These are phyloP conservation scores for Wickerhamiella sergipiensis DNA, from an alignment of 805 yeast species.

Conservation along the genomic window DNA sequence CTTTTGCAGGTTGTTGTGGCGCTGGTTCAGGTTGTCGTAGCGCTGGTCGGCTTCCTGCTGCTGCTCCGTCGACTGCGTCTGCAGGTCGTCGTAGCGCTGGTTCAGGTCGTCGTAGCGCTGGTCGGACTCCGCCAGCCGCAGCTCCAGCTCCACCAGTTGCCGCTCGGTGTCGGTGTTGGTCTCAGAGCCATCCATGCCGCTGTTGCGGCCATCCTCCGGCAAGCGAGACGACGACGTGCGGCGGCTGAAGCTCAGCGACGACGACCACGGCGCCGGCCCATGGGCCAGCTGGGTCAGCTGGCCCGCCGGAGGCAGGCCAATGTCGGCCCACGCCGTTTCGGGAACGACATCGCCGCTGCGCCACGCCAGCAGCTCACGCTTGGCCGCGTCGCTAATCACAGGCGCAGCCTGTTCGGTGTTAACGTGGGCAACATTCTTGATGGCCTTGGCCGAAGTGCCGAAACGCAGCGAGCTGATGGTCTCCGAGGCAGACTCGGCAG, in stretches of 20 bases:
- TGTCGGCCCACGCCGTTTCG: constrained; percentile 17
- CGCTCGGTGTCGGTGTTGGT: not conserved
- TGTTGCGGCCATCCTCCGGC: not conserved
- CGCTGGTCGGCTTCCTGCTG: not conserved
- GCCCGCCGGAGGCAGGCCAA: too few relatives aligned
- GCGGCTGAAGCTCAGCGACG: not conserved
- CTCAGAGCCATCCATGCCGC: not conserved
- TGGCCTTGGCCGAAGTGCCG: constrained; percentile 57
- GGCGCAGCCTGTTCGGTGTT: constrained; percentile 33
- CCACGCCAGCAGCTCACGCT: constrained; percentile 29
- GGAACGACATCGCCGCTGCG: constrained; percentile 24
- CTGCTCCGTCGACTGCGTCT: not conserved
- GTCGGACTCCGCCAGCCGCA: not conserved
- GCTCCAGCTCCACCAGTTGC: not conserved
- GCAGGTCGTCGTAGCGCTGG: not conserved
- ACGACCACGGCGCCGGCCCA: not conserved
- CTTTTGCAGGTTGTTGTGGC: not conserved
- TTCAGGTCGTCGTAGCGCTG: not conserved
- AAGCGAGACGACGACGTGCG: not conserved
- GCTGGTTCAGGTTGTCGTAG: not conserved
- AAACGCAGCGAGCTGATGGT: constrained; percentile 62
- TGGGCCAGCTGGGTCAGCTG: too few relatives aligned
- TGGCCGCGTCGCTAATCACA: constrained; percentile 21
- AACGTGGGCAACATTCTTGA: constrained; percentile 50
- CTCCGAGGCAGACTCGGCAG: constrained; percentile 41